Evolutionary conservation across 2,329 filamentous ascomycete genomes (phyloP), one percentile per base, ranked within the genome.

Genomic region (Talaromyces sp.): DNA sequence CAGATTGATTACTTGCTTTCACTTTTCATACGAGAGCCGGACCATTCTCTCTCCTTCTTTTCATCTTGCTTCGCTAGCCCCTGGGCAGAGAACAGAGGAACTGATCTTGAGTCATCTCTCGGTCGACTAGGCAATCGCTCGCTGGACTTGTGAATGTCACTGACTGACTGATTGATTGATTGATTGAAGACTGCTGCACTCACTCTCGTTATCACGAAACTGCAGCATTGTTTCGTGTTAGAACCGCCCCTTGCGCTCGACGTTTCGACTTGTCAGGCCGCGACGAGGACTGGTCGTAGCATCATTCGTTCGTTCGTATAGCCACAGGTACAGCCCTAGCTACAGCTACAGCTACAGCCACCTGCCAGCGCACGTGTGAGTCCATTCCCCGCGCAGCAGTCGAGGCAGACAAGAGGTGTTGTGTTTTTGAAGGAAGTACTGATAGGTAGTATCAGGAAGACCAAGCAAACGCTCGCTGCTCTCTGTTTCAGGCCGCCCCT

Each of bases 11-110:
- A 9, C 44, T 47, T 36, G 33, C 33, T 47, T 25, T 47, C n/a
- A 25, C 44, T 17, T 47, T 22, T 47, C 33, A 3, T 70, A 72
- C 72, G 72, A 75, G 71, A 73, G 71, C 61, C 57, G 61, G 57
- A 33, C 57, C 61, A 57, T 60, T 71, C 70, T 66, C 63, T 62
- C 67, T 72, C 71, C 63, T 65, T 64, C 62, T 44, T 62, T 62
- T 58, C 58, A 13, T 58, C 58, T 27, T 28, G 32, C 54, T 30
- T 22, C 54, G 33, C 60, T 32, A 60, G 57, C 60, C 62, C 52
- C 63, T 65, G 63, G 55, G 54, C 59, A 15, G 55, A 59, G 19
- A 22, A n/a, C 39, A 57, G 54, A 25, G 39, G 4, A 54, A 13
- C 53, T 49, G 49, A 59, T 59, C 52, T 59, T 58, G 28, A 47